These are phyloP conservation scores for Colletotrichum sp. DNA, from an alignment of 2,329 filamentous ascomycete species.

Conservation along the genomic window DNA sequence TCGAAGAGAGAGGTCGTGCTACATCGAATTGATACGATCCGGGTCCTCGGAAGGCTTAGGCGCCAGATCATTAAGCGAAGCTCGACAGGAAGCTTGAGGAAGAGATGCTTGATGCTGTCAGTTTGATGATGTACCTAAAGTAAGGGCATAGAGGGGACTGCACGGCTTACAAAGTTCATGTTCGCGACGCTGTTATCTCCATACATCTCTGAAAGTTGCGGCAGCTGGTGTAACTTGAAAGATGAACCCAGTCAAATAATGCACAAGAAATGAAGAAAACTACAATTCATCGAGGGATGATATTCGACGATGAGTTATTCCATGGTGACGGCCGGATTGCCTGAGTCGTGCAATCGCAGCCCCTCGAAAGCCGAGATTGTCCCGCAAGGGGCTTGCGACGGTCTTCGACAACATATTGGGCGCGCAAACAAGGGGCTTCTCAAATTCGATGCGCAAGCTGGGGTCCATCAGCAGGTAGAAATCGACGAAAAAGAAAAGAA, in stretches of 20 bases:
- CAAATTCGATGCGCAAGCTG: not conserved
- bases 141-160: not conserved
- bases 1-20: not conserved
- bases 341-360: not conserved
- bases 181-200: not conserved
- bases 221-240: not conserved
- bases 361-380: not conserved
- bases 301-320: not conserved
- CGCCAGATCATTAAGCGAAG: too few relatives aligned
- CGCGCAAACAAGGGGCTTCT: not conserved
- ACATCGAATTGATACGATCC: not conserved
- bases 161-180: not conserved
- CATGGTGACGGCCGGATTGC: too few relatives aligned
- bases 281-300: not conserved
- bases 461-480: not conserved
- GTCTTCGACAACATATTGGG: not conserved
- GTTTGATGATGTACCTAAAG: not conserved
- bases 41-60: not conserved
- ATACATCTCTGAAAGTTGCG: not conserved
- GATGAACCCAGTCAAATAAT: not conserved
- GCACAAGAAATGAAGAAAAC: not conserved
- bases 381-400: not conserved
- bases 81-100: not conserved
- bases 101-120: not conserved
- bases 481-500: not conserved